Base-by-base conservation (phyloP, 345 rosid species). In the Cardamine resedifolia region DNA sequence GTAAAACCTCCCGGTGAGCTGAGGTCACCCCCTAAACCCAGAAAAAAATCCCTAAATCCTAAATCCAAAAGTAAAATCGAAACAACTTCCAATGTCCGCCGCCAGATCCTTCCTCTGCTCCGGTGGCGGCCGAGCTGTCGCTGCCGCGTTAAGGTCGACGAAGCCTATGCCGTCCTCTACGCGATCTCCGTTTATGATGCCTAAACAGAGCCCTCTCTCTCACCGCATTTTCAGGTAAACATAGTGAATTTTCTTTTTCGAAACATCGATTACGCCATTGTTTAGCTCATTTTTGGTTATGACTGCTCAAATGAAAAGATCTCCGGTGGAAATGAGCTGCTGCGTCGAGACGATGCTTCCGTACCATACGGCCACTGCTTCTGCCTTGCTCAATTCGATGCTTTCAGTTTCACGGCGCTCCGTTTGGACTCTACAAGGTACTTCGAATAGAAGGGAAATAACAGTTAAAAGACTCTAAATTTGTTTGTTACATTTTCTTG, bases 341-440 rank as follows among this genome's bases (percentile, higher is more conserved):
- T 86, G 95, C 65, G 82, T 86, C 16, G 96, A 88, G 75, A 81
- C 97, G 18, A 71, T 90, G 89, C 66, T 88, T 69, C 98, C 98
- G 57, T 86, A 86, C 74, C 96, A 93, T 80, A 83, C 93, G 6
- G 97, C 86, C 50, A 93, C 92, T 26, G 92, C 98, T 44, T 86
- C 96, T 2, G 89, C 98, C 6, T 81, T 93, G 82, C 89, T 93
- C 58, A 90, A 83, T 81, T 90, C 96, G 20, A 88, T 82, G 98
- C 88, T 90, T 9, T 84, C 96, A 8, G 86, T 78, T 27, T 87
- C 98, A 69, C 78, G 76, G 41, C 80, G 84, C 49, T 71, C 83
- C 78, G 70, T 83, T 34, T 90, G 92, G 93, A 86, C 81, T 3
- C 49, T 78, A 31, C 88, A 88, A 83, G 94, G 98, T 91, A 81